A percentile compares a stretch with the other conserved stretches of the same genome.
phyloP scores from a whole-genome alignment of 345 rosid species.

The Orychophragmus violaceus region DNA sequence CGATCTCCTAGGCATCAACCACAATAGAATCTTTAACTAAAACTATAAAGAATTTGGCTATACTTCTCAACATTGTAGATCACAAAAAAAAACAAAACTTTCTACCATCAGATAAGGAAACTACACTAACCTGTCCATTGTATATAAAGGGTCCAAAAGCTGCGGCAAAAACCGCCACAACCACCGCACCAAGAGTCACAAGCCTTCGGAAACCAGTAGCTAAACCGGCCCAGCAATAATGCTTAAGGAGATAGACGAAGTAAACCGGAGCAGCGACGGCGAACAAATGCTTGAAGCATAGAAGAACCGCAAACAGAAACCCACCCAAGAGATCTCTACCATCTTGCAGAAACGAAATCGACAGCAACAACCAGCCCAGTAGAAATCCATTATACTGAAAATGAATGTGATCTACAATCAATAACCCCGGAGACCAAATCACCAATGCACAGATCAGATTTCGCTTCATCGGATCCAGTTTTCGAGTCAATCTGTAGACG shows the following conservation, averaged over 20 bases:
- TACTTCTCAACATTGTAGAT: neutral
- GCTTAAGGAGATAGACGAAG: conserved; percentile 76
- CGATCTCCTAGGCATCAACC: neutral
- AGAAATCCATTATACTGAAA: conserved; percentile 93
- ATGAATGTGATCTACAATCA: conserved; percentile 88
- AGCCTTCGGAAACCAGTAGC: conserved; percentile 50
- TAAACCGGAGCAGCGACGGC: conserved; percentile 94
- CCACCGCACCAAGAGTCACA: conserved; percentile 49
- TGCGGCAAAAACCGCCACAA: conserved; percentile 53
- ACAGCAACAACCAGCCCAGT: conserved; percentile 67
- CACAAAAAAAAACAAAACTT: neutral
- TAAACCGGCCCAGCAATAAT: conserved; percentile 70
- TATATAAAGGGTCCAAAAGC: conserved; percentile 80
- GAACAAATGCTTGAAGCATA: conserved; percentile 92
- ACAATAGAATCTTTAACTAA: neutral
- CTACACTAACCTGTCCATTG: conserved; percentile 58
- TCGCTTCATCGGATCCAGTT: conserved; percentile 30
- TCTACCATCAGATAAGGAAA: neutral
- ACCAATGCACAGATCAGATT: conserved; percentile 53
- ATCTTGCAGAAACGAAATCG: conserved; percentile 69
- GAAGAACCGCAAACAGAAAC: conserved; percentile 57
- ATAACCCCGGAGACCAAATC: conserved; percentile 77
- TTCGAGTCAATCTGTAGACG: conserved; percentile 43
- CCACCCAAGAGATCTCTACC: conserved; percentile 86
- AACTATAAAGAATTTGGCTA: neutral